Evolutionary conservation across 768 basidiomycete species (phyloP).

Genomic region (Amanita brunnescens): DNA sequence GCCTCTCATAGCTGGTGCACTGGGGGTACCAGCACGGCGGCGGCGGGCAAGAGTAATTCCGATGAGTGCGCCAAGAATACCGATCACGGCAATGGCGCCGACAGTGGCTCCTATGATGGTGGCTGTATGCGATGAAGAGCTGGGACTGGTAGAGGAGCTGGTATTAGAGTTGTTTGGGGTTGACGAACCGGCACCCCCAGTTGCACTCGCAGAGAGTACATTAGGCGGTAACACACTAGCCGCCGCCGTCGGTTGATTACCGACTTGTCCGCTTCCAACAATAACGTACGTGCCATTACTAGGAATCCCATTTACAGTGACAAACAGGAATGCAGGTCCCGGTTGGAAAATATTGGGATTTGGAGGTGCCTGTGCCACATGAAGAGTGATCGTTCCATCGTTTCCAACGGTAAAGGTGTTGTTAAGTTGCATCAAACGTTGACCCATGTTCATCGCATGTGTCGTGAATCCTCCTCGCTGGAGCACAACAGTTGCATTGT

Average conservation of each 20-base stretch:
- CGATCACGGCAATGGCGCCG: constrained; percentile 44
- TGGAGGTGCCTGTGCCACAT: constrained; percentile 77
- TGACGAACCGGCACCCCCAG: constrained; percentile 25
- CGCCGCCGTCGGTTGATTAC: constrained; percentile 46
- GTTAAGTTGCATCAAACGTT: constrained; percentile 74
- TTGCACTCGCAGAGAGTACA: constrained; percentile 34
- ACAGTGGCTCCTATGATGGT: constrained; percentile 42
- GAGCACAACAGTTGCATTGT: constrained; percentile 67
- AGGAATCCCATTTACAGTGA: constrained; percentile 79
- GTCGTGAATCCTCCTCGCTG: constrained; percentile 82
- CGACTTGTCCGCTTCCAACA: constrained; percentile 75
- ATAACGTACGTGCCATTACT: constrained; percentile 70
- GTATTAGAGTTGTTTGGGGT: constrained; percentile 8
- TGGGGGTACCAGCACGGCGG: constrained; percentile 31
- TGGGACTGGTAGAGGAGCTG: constrained; percentile 4
- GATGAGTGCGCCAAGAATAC: constrained; percentile 40
- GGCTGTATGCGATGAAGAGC: constrained; percentile 26
- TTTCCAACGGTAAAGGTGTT: constrained; percentile 74
- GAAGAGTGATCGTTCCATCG: constrained; percentile 70
- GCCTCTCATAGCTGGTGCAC: constrained; percentile 16
- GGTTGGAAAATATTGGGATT: constrained; percentile 85
- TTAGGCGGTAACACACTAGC: constrained; percentile 41
- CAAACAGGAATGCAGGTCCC: constrained; percentile 78
- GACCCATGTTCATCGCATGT: constrained; percentile 85
- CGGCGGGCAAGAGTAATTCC: constrained; percentile 46